Evolutionary conservation across 2,329 filamentous ascomycete species (phyloP).

Genomic region (Aspergillus sergii): DNA sequence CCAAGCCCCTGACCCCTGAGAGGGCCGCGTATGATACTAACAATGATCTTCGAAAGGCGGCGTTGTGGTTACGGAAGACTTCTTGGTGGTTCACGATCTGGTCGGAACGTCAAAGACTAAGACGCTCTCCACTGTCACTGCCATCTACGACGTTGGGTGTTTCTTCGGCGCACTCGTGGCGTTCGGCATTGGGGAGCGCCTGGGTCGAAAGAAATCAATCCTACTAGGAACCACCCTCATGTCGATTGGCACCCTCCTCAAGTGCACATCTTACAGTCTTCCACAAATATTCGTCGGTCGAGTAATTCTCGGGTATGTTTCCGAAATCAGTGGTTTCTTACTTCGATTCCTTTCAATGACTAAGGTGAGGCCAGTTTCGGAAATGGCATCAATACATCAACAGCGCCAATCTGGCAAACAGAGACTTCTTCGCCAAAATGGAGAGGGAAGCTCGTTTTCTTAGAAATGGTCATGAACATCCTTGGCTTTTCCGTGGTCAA

Average conservation of each 20-base stretch:
- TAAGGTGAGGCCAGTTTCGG: background rate
- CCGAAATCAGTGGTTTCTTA: too few relatives aligned
- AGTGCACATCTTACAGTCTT: slow-evolving; percentile 49
- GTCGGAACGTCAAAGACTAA: slow-evolving; percentile 37
- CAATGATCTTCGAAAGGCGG: slow-evolving; percentile 41
- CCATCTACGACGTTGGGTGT: slow-evolving; percentile 63
- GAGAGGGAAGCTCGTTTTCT: slow-evolving; percentile 50
- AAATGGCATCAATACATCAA: slow-evolving; percentile 54
- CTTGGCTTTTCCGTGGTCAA: slow-evolving; percentile 54
- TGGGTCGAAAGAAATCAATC: slow-evolving; percentile 52
- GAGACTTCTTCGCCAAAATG: slow-evolving; percentile 51
- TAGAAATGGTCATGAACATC: slow-evolving; percentile 56
- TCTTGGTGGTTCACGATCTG: slow-evolving; percentile 52
- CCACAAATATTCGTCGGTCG: slow-evolving; percentile 55
- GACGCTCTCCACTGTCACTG: slow-evolving; percentile 53
- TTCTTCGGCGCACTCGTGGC: slow-evolving; percentile 57
- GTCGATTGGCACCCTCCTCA: slow-evolving; percentile 52
- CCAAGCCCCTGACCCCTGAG: too few relatives aligned
- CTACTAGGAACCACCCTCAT: slow-evolving; percentile 53
- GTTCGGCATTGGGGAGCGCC: slow-evolving; percentile 49
- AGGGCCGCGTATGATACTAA: background rate
- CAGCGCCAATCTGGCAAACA: slow-evolving; percentile 54
- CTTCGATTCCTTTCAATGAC: too few relatives aligned
- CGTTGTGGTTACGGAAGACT: slow-evolving; percentile 57
- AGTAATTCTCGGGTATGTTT: slow-evolving; percentile 30